These are phyloP conservation scores for Lolium multiflorum DNA, from an alignment of 176 grass and related monocot genomes.

Conservation along the genomic window DNA sequence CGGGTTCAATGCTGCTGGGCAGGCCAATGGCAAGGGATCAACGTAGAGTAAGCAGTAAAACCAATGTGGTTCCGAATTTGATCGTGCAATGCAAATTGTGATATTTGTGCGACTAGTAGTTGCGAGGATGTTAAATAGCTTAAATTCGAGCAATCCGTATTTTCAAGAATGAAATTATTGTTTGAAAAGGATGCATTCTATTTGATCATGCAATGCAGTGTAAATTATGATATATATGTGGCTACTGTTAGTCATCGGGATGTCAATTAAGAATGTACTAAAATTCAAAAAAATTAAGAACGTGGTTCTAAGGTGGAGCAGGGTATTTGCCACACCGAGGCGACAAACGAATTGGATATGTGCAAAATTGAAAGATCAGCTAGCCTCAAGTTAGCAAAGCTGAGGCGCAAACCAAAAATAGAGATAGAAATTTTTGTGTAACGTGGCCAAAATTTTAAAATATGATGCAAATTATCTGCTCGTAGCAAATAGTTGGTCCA, in stretches of 20 bases:
- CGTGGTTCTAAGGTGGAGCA: no score
- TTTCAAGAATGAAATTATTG: not conserved
- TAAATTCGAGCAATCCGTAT: not conserved
- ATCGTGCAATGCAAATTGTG: not conserved
- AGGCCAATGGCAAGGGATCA: not conserved
- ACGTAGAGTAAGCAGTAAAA: not conserved
- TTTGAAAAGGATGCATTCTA: no score
- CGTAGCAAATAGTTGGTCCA: not conserved
- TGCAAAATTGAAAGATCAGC: not conserved
- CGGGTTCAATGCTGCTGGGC: conserved; percentile 9
- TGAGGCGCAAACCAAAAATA: not conserved
- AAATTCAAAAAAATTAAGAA: no score
- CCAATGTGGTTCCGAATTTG: not conserved
- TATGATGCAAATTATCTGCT: not conserved
- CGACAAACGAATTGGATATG: no score
- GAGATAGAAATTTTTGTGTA: not conserved
- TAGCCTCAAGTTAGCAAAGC: not conserved
- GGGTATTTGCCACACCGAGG: no score
- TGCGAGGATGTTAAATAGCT: not conserved
- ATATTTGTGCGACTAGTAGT: not conserved
- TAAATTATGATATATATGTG: not conserved
- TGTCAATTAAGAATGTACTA: not conserved
- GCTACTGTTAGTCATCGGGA: not conserved
- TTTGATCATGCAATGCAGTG: no score
- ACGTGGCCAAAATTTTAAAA: not conserved